These are phyloP conservation scores for Trichoderma aggressivum DNA, from an alignment of 2,329 filamentous ascomycete species.

Conservation along the genomic window DNA sequence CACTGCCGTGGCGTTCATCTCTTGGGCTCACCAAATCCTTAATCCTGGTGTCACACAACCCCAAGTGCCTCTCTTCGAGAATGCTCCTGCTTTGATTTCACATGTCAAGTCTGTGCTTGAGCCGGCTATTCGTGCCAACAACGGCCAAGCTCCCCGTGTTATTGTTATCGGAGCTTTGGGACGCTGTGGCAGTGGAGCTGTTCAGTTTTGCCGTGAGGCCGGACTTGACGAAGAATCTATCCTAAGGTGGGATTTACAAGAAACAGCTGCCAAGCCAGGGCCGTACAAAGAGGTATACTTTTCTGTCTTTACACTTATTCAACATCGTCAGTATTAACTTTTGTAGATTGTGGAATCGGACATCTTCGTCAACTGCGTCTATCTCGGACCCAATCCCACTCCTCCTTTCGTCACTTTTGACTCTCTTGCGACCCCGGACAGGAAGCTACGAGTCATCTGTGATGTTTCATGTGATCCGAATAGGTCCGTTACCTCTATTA, in stretches of 20 bases:
- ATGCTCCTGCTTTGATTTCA: background rate
- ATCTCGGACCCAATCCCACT: background rate
- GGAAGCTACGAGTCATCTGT: background rate
- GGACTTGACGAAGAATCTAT: background rate
- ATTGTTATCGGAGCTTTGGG: constrained; percentile 7
- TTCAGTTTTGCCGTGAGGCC: background rate
- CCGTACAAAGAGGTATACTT: background rate
- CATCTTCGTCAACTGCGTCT: constrained; percentile 3
- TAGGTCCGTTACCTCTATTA: background rate
- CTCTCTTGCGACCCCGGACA: background rate
- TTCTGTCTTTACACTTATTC: background rate
- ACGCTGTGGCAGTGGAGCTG: background rate
- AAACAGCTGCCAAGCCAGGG: background rate
- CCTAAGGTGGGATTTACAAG: background rate
- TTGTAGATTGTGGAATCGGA: background rate
- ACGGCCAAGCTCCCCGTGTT: constrained; percentile 2
- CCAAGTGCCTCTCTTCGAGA: background rate
- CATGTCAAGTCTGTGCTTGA: background rate
- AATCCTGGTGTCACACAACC: background rate
- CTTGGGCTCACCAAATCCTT: background rate
- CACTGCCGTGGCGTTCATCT: background rate
- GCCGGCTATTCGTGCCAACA: background rate
- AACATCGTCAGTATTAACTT: background rate
- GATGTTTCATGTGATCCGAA: constrained; percentile 51
- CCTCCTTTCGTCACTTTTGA: constrained; percentile 1